phyloP scores from a whole-genome alignment of 345 rosid species.

The Pugionium cornutum region DNA sequence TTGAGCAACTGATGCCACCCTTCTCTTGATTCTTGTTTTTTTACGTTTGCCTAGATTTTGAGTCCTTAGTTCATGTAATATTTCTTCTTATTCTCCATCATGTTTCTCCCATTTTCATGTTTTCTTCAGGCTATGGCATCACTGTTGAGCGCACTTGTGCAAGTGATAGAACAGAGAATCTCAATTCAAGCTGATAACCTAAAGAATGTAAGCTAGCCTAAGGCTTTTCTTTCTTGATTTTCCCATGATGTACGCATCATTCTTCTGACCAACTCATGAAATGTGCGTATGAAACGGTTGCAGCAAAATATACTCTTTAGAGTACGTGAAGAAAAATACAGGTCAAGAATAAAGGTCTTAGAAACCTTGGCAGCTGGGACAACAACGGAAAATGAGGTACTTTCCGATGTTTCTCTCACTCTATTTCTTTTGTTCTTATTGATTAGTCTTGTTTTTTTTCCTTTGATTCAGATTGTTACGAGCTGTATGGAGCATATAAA shows the following conservation, averaged over 20 bases:
- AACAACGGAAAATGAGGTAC: constrained; percentile 80
- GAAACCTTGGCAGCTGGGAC: constrained; percentile 80
- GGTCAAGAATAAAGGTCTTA: constrained; percentile 64
- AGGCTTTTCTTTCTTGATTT: constrained; percentile 25
- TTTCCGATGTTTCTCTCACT: constrained; percentile 13
- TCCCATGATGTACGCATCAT: constrained; percentile 15
- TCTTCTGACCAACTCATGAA: constrained; percentile 33
- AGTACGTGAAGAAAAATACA: constrained; percentile 74
- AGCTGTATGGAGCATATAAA: constrained; percentile 51
- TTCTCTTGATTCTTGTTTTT: constrained; percentile 19
- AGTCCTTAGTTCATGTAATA: constrained; percentile 20
- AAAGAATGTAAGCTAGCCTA: constrained; percentile 58
- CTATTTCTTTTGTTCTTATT: constrained; percentile 2
- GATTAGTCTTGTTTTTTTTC: constrained; percentile 19
- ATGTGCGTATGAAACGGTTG: constrained; percentile 34
- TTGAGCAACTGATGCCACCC: constrained; percentile 21
- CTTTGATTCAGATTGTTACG: constrained; percentile 46
- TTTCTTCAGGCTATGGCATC: constrained; percentile 53
- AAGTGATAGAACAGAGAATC: constrained; percentile 70
- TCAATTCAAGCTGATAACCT: constrained; percentile 68
- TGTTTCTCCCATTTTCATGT: constrained; percentile 10
- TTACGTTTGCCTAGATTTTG: constrained; percentile 13
- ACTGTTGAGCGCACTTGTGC: constrained; percentile 60
- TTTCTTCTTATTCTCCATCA: constrained; percentile 16
- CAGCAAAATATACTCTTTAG: constrained; percentile 76